Percentiles rank a stretch among this genome's conserved stretches.
These are phyloP conservation scores for Tricharina praecox DNA, from an alignment of 495 filamentous ascomycete species.

Conservation along the genomic window DNA sequence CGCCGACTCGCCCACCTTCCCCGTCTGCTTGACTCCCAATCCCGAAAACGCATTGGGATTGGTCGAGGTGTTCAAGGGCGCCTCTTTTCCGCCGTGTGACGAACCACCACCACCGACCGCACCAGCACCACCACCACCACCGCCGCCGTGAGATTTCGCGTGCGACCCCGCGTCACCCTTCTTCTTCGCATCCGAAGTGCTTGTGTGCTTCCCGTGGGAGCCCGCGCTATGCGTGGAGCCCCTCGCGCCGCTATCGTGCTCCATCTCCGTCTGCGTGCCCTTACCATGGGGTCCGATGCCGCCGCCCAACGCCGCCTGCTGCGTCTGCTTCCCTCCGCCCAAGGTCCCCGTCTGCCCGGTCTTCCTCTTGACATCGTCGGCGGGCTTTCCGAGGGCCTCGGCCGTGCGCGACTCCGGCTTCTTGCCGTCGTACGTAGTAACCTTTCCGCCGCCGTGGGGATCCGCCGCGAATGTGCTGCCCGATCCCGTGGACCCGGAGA, in stretches of 20 bases:
- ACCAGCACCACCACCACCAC: too few species aligned
- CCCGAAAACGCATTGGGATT: background rate
- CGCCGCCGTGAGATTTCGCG: background rate
- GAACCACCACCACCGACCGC: too few species aligned
- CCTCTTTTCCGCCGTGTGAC: background rate
- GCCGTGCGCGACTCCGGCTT: too few species aligned
- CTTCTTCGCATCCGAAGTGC: too few species aligned
- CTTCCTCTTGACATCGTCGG: background rate
- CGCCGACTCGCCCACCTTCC: background rate
- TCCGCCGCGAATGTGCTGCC: constrained; percentile 31
- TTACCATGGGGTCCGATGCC: too few species aligned
- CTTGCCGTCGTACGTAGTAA: background rate
- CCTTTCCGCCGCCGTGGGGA: constrained; percentile 19
- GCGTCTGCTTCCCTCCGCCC: background rate
- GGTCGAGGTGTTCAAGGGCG: background rate
- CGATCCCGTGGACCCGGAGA: constrained; percentile 29
- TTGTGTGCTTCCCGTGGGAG: too few species aligned
- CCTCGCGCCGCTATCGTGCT: background rate
- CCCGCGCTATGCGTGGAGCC: background rate
- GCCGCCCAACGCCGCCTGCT: too few species aligned
- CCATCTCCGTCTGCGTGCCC: too few species aligned
- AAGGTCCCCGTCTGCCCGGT: background rate
- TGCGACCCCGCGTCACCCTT: too few species aligned
- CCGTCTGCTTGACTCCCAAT: background rate
- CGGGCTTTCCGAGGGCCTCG: background rate